These are phyloP conservation scores for Anacardium occidentale DNA, from an alignment of 345 rosid species.

Conservation along the genomic window DNA sequence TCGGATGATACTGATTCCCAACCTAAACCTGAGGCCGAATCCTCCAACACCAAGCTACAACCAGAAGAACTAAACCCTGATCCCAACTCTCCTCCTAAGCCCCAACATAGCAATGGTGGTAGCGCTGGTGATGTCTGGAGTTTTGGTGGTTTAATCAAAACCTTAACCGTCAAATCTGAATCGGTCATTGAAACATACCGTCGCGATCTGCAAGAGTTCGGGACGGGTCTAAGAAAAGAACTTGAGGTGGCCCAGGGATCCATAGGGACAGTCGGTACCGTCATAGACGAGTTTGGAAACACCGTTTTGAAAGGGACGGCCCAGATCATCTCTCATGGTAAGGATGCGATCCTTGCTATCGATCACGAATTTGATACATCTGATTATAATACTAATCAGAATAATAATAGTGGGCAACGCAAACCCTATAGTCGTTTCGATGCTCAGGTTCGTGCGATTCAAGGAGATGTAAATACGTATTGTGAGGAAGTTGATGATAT, in stretches of 20 bases:
- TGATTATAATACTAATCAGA: slow-evolving; percentile 32
- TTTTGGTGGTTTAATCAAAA: slow-evolving; percentile 64
- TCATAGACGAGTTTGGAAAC: slow-evolving; percentile 67
- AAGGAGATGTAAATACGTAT: slow-evolving; percentile 63
- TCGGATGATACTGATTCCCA: slow-evolving; percentile 57
- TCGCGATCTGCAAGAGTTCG: slow-evolving; percentile 81
- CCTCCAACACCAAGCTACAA: slow-evolving; percentile 19
- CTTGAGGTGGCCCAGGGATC: slow-evolving; percentile 91
- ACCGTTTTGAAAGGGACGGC: slow-evolving; percentile 69
- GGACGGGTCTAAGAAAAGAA: slow-evolving; percentile 79
- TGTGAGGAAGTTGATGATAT: slow-evolving; percentile 71
- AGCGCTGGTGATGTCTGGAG: slow-evolving; percentile 35
- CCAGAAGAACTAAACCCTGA: slow-evolving; percentile 6
- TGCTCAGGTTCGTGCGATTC: slow-evolving; percentile 59
- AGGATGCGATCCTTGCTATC: slow-evolving; percentile 59
- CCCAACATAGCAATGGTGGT: slow-evolving; percentile 14
- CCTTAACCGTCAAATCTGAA: slow-evolving; percentile 62
- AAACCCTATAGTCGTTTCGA: slow-evolving; percentile 75
- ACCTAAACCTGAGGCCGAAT: slow-evolving; percentile 38
- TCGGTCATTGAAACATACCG: slow-evolving; percentile 85
- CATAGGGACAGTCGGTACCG: slow-evolving; percentile 58
- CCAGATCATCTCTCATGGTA: slow-evolving; percentile 80
- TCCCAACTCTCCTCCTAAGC: slow-evolving; percentile 20
- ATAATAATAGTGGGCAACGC: slow-evolving; percentile 25
- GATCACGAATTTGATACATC: slow-evolving; percentile 63